Base-by-base conservation (phyloP, 2,329 filamentous ascomycete species). In the Xylariaceae sp. region DNA sequence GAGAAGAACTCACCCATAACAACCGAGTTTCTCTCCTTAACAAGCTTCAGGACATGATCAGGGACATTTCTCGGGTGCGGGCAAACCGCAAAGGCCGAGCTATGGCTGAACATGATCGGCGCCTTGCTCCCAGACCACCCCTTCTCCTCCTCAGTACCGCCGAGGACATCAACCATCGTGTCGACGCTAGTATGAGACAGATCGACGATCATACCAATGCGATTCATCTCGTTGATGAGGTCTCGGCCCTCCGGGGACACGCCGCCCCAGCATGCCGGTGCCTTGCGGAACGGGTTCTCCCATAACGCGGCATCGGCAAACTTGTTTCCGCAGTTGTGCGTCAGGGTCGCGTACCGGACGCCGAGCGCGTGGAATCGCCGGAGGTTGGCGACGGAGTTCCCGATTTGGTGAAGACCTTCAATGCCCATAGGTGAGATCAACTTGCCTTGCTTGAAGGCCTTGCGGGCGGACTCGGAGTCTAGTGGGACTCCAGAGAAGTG, bases 181-280 rank as follows among this genome's bases (percentile, higher is more conserved):
- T 92, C 85, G 45, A 80, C 77, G 56, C 85, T 80, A 4, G 73
- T 73, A 64, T 96, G 92, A 6, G 86, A 78, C 27, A 96, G 74
- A 62, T 96, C 92, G 33, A 97, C 86, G n/a, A 96, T 82, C 83
- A 96, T 90, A 21, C 92, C 92, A 2, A 96, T 72, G 3, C 92
- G 80, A 64, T 96, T 97, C 91, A 97, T 96, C 71, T 97, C 92
- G 27, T 74, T 73, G 36, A 97, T 73, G 1, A 96, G 68, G 11
- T 74, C 63, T 41, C 79, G 77, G 4, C 92, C 92, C 1, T 75
- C 75, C 1, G 76, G 71, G 48, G 85, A 92, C 2, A 97, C 74
- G 2, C 92, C 92, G 42, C 76, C 71, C 79, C 83, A 87, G 45
- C 77, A 70, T 0, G 85, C 79, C 42, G 76, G 65, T 48, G 79